Evolutionary conservation across 305 asterid genomes (phyloP).

Genomic region (Fraxinus baroniana): DNA sequence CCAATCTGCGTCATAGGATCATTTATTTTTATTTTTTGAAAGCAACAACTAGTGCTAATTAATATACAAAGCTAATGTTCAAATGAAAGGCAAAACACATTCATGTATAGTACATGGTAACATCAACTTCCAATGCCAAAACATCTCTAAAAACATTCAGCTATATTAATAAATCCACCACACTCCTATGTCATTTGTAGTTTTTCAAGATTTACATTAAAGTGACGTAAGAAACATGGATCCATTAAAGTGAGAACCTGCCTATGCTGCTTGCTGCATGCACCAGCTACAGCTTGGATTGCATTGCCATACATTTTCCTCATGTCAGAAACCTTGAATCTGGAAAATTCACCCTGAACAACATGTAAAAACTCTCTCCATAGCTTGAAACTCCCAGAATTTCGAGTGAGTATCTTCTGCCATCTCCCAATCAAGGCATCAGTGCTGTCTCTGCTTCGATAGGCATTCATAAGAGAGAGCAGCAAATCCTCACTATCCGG

Average conservation of each 20-base stretch:
- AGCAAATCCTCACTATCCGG: constrained; percentile 82
- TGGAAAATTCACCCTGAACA: constrained; percentile 83
- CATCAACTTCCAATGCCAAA: not conserved
- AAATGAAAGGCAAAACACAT: not conserved
- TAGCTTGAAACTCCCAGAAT: constrained; percentile 79
- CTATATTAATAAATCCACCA: not conserved
- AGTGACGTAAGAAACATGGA: constrained; percentile 20
- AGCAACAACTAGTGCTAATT: constrained; percentile 7
- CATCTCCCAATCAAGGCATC: constrained; percentile 78
- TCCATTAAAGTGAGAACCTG: constrained; percentile 76
- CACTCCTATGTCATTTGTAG: not conserved
- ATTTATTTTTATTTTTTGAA: not conserved
- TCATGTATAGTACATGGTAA: not conserved
- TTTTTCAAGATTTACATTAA: not conserved
- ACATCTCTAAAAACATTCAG: not conserved
- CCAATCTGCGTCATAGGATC: not conserved
- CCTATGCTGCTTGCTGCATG: constrained; percentile 88
- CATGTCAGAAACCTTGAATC: constrained; percentile 92
- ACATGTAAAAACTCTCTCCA: constrained; percentile 91
- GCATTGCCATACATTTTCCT: constrained; percentile 90
- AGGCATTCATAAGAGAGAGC: constrained; percentile 83
- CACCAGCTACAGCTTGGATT: constrained; percentile 80
- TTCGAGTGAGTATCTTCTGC: constrained; percentile 71
- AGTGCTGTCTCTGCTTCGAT: constrained; percentile 70
- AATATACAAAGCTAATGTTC: constrained; percentile 4